Base-by-base conservation (phyloP, 2,329 filamentous ascomycete genomes). In the Mariannaea sp. region DNA sequence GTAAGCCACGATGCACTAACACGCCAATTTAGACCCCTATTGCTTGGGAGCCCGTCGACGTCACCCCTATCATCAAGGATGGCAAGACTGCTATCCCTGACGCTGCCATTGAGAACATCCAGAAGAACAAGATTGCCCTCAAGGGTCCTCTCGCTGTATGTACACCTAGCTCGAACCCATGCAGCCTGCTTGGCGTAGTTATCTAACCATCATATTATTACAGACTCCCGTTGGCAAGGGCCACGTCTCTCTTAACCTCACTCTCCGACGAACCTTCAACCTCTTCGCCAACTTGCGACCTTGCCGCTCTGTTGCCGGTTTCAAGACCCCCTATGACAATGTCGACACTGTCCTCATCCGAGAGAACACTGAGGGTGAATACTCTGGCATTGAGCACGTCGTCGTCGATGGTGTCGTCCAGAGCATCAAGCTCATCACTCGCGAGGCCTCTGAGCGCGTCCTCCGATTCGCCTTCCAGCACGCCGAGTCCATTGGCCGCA, bases 341-440 rank as follows among this genome's bases (percentile, higher is more conserved):
- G 94, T 99, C 72, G 89, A 99, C 79, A 97, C 92, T 32, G 91
- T 97, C 70, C 82, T 99, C 72, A 97, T 99, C 79, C 90, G 94
- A 77, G 94, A 99, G 82, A 99, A 99, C 84, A 97, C 94, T 66
- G 94, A 97, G 85, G 94, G 94, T 75, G 94, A 97, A 83, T 99
- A 99, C 86, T 96, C 91, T 35, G 94, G 94, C 59, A 97, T 99
- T 69, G 94, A 99, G 84, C 94, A 99, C 80, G 86, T 97, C 54
- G 94, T 97, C 27, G 92, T 97, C 19, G 92, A 97, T 68, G 94
- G 94, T 66, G 94, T 99, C 44, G 94, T 99, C 22, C 94, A 99
- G 84, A 93, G 88, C 81, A 99, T 99, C 80, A 99, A 99, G 86
- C 90, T 99, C 74, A 99, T 99, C 79, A 97, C 95, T 70, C 84